A percentile compares a stretch with the other conserved stretches of the same genome.
phyloP scores from a whole-genome alignment of 2,329 filamentous ascomycete species.

The Paracamarosporium sp. region DNA sequence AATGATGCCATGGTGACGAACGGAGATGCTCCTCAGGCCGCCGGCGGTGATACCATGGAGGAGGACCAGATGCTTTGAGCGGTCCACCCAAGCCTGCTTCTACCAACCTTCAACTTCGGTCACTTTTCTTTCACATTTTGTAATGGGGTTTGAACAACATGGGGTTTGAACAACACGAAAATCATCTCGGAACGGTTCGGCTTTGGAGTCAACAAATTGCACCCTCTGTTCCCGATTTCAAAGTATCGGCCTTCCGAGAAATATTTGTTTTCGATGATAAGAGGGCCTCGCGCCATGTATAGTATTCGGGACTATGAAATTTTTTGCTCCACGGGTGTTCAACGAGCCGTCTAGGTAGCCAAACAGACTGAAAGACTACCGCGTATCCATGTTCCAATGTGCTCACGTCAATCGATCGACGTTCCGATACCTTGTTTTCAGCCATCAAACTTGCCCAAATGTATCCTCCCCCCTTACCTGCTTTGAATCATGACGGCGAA shows the following conservation, averaged over 20 bases:
- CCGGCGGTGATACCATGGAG: constrained; percentile 46
- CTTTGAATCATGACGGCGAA: background rate
- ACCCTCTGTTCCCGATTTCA: constrained; percentile 14
- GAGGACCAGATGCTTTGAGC: constrained; percentile 49
- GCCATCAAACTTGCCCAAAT: background rate
- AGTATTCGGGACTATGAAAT: constrained; percentile 22
- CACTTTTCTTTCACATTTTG: constrained; percentile 13
- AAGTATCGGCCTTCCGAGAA: background rate
- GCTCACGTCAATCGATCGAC: background rate
- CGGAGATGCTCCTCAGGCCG: constrained; percentile 54
- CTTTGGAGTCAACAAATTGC: constrained; percentile 10
- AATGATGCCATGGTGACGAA: constrained; percentile 54
- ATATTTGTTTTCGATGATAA: constrained; percentile 7
- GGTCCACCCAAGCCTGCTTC: background rate
- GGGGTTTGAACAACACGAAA: constrained; percentile 19
- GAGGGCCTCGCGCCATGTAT: constrained; percentile 26
- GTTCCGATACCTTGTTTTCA: background rate
- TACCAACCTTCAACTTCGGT: constrained; percentile 5
- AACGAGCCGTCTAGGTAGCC: constrained; percentile 22
- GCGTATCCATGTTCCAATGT: constrained; percentile 5
- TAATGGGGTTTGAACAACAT: constrained; percentile 18
- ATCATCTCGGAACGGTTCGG: constrained; percentile 1
- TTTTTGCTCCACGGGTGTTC: constrained; percentile 20
- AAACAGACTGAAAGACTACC: constrained; percentile 21
- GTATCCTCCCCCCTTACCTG: too few species aligned